Evolutionary conservation across 352 stramenopile genomes (phyloP).

Genomic region (Blastocystis sp.): DNA sequence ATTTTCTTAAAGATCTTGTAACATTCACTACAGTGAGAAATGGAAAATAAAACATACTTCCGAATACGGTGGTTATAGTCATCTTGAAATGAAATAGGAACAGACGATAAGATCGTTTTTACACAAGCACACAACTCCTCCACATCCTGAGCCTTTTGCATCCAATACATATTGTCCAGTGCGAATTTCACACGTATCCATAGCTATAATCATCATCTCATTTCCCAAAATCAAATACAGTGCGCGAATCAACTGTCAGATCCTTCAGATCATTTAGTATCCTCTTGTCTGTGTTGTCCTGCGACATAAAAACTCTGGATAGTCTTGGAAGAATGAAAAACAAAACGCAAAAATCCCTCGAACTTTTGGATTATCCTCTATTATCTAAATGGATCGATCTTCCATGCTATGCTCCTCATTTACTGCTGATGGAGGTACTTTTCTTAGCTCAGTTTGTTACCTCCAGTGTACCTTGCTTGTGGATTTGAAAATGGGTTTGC

Average conservation of each 20-base stretch:
- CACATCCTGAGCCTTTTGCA: background rate
- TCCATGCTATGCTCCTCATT: constrained; percentile 36
- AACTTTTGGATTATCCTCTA: background rate
- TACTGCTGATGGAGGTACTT: background rate
- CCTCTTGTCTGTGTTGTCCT: background rate
- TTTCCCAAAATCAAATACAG: background rate
- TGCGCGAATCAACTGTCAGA: constrained; percentile 1
- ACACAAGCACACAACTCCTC: background rate
- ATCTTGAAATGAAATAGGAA: constrained; percentile 28
- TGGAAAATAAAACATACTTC: background rate
- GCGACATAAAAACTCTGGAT: background rate
- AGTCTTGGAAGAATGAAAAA: background rate
- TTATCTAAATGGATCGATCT: background rate
- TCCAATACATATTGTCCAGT: constrained; percentile 15
- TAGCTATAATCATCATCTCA: background rate
- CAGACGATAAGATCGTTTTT: background rate
- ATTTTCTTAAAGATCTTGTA: constrained; percentile 43
- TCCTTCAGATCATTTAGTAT: constrained; percentile 18
- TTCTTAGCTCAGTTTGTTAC: background rate
- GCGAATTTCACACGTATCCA: background rate
- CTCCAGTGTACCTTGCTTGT: constrained; percentile 19
- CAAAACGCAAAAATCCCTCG: background rate
- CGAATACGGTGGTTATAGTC: constrained; percentile 39
- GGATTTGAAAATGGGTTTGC: constrained; percentile 43
- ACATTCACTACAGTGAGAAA: background rate